These are phyloP conservation scores for Metschnikowia henanensis DNA, from an alignment of 805 yeast species.

Conservation along the genomic window DNA sequence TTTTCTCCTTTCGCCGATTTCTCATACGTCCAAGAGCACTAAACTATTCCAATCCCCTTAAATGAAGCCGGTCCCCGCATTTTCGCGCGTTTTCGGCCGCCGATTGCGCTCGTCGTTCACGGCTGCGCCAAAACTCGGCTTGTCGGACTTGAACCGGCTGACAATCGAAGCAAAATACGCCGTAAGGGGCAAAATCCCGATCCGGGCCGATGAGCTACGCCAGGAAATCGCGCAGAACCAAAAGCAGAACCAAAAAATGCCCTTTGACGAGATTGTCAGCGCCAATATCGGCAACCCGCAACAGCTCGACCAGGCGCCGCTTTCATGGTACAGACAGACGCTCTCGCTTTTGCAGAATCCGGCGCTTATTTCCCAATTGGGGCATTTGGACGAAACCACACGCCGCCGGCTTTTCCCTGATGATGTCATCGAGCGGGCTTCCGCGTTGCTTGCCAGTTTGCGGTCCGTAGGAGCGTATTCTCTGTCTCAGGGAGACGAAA, in stretches of 20 bases:
- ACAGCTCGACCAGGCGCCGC: constrained; percentile 90
- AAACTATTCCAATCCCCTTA: not conserved
- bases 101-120: constrained; percentile 16
- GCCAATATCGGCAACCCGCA: constrained; percentile 99
- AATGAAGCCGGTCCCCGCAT: not conserved
- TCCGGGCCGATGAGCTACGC: constrained; percentile 83
- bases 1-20: no score
- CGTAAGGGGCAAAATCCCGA: constrained; percentile 93
- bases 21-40: no score
- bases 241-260: constrained; percentile 54
- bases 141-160: constrained; percentile 61
- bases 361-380: constrained; percentile 42
- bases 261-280: constrained; percentile 75
- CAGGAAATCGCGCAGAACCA: constrained; percentile 51
- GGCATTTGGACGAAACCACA: constrained; percentile 24
- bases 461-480: constrained; percentile 96
- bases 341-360: constrained; percentile 87
- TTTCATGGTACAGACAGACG: constrained; percentile 94
- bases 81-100: constrained; percentile 5
- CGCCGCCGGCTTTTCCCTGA: constrained; percentile 43
- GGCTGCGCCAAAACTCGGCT: constrained; percentile 20
- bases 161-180: constrained; percentile 92
- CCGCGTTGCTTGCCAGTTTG: constrained; percentile 53
- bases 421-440: constrained; percentile 79
- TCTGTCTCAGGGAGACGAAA: constrained; percentile 82